Base-by-base conservation (phyloP, 2,329 filamentous ascomycete genomes). In the Geoglossum cookeanum region DNA sequence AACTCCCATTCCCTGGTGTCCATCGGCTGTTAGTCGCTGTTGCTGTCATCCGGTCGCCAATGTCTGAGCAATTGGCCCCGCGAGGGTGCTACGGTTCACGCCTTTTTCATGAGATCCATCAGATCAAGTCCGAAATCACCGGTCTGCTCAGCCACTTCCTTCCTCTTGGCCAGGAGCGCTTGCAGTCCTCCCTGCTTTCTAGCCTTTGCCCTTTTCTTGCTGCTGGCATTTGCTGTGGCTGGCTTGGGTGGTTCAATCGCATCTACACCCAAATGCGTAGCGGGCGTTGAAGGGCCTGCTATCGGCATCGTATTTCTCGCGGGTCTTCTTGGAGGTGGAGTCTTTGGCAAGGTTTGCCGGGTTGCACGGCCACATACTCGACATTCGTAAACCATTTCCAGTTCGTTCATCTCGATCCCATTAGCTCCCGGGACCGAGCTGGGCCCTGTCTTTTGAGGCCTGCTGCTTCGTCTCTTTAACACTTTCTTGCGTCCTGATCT, bases 171-270 rank as follows among this genome's bases (percentile, higher is more conserved):
- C n/a, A 85, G 70, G 45, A 85, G 66, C 55, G 81, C 80, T 65
- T 83, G 78, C n/a, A 86, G 70, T 0, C 79, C 80, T 37, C 63
- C 62, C 57, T 79, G 77, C 67, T 84, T 85, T 59, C 80, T 73
- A 60, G 71, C 77, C 69, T 81, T 84, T 35, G 81, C 78, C 55
- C 80, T 74, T 69, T 83, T 83, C 68, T 80, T 83, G 69, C 78
- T 83, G 68, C 69, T 79, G 6, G 78, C 75, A 64, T 78, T 81
- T 37, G 75, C 69, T 1, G 74, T 71, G 15, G 58, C 45, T 42
- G 62, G 51, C 45, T 66, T 67, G 3, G 60, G 56, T 15, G 48
- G n/a, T 9, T 33, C 48, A 17, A 22, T 11, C 15, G 7, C 9
- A 37, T 17, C 29, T 9, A 22, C n/a, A 67, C 0, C 32, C 17